Percentiles rank a stretch among this genome's conserved stretches.
Evolutionary conservation across 2,329 filamentous ascomycete species (phyloP).

Genomic region (Colletotrichum sp.): DNA sequence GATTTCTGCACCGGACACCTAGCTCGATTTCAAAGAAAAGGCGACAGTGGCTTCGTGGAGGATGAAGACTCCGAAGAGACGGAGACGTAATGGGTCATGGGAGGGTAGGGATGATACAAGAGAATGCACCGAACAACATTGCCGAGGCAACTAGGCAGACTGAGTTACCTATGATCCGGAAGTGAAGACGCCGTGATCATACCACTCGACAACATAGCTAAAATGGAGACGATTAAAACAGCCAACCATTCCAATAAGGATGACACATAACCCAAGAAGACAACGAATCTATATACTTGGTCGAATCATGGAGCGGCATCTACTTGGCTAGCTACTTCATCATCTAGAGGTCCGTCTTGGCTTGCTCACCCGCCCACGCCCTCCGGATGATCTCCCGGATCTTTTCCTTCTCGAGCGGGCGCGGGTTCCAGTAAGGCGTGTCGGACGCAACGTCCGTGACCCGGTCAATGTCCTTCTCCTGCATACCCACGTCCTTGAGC

Average conservation of each 20-base stretch:
- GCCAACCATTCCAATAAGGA: neutral
- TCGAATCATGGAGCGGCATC: neutral
- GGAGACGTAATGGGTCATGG: neutral
- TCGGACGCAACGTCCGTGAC: constrained; percentile 60
- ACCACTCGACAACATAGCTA: neutral
- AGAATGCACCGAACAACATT: neutral
- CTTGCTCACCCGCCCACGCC: constrained; percentile 62
- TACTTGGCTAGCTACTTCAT: neutral
- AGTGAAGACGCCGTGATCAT: neutral
- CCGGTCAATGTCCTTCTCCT: constrained; percentile 61
- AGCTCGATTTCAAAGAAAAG: neutral
- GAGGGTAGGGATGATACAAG: neutral
- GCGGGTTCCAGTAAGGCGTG: constrained; percentile 64
- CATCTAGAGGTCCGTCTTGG: constrained; percentile 52
- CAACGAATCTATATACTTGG: neutral
- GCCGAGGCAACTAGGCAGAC: neutral
- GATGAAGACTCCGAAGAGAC: neutral
- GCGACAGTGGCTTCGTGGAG: neutral
- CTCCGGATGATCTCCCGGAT: constrained; percentile 61
- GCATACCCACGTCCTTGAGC: constrained; percentile 59
- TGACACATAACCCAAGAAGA: neutral
- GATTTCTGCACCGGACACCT: neutral
- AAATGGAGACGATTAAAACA: neutral
- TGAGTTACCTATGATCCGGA: neutral
- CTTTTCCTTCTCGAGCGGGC: constrained; percentile 51